These are phyloP conservation scores for Rhynchospora breviuscula DNA, from an alignment of 176 grass and related monocot species.

Conservation along the genomic window DNA sequence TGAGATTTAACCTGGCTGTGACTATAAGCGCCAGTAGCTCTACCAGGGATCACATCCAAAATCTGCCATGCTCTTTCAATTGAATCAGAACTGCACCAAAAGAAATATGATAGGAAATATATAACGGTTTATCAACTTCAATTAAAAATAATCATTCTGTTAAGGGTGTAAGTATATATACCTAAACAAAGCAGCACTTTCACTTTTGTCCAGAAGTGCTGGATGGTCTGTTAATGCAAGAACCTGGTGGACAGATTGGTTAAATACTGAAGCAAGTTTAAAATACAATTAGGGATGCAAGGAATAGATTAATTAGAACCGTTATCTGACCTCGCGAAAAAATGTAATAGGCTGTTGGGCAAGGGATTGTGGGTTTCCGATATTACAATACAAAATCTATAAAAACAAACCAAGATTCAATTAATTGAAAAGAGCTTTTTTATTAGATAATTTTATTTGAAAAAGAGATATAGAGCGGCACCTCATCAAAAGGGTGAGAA, in stretches of 20 bases:
- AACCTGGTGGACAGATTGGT: constrained; percentile 41
- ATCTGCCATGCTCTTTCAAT: constrained; percentile 87
- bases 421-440: background rate
- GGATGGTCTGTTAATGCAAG: constrained; percentile 76
- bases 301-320: background rate
- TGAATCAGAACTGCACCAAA: constrained; percentile 76
- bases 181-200: constrained; percentile 87
- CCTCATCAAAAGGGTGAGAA: constrained; percentile 88
- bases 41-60: constrained; percentile 70
- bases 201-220: constrained; percentile 75
- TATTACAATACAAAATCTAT: constrained; percentile 88
- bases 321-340: constrained; percentile 68
- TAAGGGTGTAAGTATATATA: constrained; percentile 24
- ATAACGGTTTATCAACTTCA: background rate
- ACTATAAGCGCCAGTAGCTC: constrained; percentile 88
- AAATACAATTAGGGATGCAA: constrained; percentile 25
- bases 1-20: constrained; percentile 64
- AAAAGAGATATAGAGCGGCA: constrained; percentile 18
- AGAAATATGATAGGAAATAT: constrained; percentile 21
- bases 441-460: background rate
- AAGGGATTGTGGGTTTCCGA: constrained; percentile 93
- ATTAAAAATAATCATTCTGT: background rate
- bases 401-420: constrained; percentile 15
- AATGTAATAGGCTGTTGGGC: constrained; percentile 89
- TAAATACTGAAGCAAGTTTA: constrained; percentile 24